These are phyloP conservation scores for Colletotrichum sojae DNA, from an alignment of 2,329 filamentous ascomycete genomes.

Conservation along the genomic window DNA sequence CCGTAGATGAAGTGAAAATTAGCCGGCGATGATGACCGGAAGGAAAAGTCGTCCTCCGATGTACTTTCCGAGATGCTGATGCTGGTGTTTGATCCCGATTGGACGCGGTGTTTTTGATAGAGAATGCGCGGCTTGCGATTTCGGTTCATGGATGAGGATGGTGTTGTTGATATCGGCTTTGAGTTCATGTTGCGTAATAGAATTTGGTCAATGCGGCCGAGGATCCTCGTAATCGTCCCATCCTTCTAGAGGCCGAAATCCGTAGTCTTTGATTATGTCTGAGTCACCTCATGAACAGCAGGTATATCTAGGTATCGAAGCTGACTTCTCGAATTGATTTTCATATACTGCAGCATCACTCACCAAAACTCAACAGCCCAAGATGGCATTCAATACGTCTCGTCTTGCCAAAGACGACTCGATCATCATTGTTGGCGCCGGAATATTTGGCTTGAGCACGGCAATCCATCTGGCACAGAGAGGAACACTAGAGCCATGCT, in stretches of 20 bases:
- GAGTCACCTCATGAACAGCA: too few relatives aligned
- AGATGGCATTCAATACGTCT: neutral
- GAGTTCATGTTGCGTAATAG: neutral
- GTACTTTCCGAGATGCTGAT: neutral
- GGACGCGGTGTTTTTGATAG: neutral
- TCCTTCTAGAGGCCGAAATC: too few relatives aligned
- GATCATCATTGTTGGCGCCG: conserved; percentile 40
- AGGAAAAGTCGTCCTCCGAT: too few relatives aligned
- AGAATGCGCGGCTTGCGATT: neutral
- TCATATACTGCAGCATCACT: too few relatives aligned
- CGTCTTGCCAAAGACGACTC: neutral
- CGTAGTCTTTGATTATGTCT: too few relatives aligned
- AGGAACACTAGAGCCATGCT: conserved; percentile 61
- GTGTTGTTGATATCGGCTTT: neutral
- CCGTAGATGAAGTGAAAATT: too few relatives aligned
- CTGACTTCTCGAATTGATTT: neutral
- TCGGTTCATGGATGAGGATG: neutral
- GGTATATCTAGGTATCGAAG: neutral
- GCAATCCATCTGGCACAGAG: conserved; percentile 38
- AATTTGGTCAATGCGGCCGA: neutral
- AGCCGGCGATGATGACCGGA: too few relatives aligned
- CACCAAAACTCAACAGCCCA: neutral
- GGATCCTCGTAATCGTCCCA: too few relatives aligned
- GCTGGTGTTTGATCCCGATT: neutral
- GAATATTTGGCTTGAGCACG: conserved; percentile 45